phyloP scores from a whole-genome alignment of 1,284 basidiomycete species.

The Sphagnurus paluster region DNA sequence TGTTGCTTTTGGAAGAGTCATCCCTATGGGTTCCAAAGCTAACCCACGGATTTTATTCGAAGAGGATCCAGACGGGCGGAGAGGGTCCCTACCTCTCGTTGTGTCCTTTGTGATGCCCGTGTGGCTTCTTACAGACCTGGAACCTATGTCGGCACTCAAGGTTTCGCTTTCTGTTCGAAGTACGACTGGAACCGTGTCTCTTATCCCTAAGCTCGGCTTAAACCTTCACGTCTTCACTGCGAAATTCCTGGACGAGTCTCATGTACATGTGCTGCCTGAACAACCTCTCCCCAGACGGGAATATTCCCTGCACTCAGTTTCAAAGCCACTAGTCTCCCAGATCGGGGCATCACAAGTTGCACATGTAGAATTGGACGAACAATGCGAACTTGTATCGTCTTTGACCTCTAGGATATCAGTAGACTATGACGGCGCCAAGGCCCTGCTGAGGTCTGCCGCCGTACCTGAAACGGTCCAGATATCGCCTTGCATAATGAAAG shows the following conservation, averaged over 20 bases:
- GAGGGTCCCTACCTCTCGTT: conserved; percentile 33
- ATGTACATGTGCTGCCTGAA: conserved; percentile 27
- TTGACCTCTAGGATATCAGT: conserved; percentile 27
- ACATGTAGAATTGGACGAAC: conserved; percentile 31
- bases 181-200: conserved; percentile 20
- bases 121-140: conserved; percentile 25
- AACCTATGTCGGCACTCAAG: conserved; percentile 22
- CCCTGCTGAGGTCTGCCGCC: conserved; percentile 24
- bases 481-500: conserved; percentile 23
- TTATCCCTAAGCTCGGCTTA: conserved; percentile 26
- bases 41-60: conserved; percentile 28
- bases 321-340: neutral
- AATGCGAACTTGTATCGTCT: conserved; percentile 27
- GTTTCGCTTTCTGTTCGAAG: conserved; percentile 30
- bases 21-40: conserved; percentile 24
- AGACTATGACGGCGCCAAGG: conserved; percentile 22
- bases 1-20: conserved; percentile 33
- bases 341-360: conserved; percentile 20
- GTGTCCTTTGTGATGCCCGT: conserved; percentile 34
- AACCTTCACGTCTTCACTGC: conserved; percentile 30
- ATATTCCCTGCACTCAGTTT: neutral
- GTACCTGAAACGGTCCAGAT: too few species aligned
- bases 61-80: conserved; percentile 32
- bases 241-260: conserved; percentile 27
- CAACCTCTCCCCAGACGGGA: conserved; percentile 3